These are phyloP conservation scores for Termitomyces sp. DNA, from an alignment of 1,284 basidiomycete species.

Conservation along the genomic window DNA sequence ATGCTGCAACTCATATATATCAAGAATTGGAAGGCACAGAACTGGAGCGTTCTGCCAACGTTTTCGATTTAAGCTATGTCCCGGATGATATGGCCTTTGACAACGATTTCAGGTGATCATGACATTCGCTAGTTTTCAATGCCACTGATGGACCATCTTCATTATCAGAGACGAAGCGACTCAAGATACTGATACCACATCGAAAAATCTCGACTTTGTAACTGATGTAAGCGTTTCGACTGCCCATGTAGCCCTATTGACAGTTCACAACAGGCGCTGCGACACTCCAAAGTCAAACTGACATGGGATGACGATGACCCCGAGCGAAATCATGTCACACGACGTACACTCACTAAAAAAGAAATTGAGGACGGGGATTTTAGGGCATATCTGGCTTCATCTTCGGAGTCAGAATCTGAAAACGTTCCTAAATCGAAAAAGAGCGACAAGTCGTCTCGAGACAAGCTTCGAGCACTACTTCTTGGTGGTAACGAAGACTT, in stretches of 20 bases:
- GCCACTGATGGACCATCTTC: slow-evolving; percentile 5
- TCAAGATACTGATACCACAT: slow-evolving; percentile 54
- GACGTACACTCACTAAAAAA: slow-evolving; percentile 71
- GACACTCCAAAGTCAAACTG: slow-evolving; percentile 95
- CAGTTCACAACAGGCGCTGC: slow-evolving; percentile 65
- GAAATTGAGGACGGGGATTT: slow-evolving; percentile 91
- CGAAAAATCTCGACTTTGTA: slow-evolving; percentile 86
- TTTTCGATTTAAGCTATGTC: slow-evolving; percentile 93
- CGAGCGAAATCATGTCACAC: slow-evolving; percentile 77
- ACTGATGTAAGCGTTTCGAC: slow-evolving; percentile 68
- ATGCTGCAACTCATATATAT: slow-evolving; percentile 80
- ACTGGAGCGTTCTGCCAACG: slow-evolving; percentile 94
- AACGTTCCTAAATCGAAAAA: slow-evolving; percentile 25
- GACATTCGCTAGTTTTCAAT: neutral
- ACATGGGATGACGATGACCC: slow-evolving; percentile 99
- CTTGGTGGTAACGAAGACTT: slow-evolving; percentile 62
- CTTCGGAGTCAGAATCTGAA: slow-evolving; percentile 49
- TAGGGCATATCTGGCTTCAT: slow-evolving; percentile 77
- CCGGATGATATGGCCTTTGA: slow-evolving; percentile 92
- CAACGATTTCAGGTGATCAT: slow-evolving; percentile 67
- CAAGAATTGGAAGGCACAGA: slow-evolving; percentile 92
- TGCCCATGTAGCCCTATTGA: neutral
- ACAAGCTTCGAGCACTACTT: slow-evolving; percentile 67
- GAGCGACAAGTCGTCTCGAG: slow-evolving; percentile 49
- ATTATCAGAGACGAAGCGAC: slow-evolving; percentile 76